A percentile compares a stretch with the other conserved stretches of the same genome.
Conservation (phyloP, 2,329 filamentous ascomycete genomes). For the Pyricularia pennisetigena region DNA sequence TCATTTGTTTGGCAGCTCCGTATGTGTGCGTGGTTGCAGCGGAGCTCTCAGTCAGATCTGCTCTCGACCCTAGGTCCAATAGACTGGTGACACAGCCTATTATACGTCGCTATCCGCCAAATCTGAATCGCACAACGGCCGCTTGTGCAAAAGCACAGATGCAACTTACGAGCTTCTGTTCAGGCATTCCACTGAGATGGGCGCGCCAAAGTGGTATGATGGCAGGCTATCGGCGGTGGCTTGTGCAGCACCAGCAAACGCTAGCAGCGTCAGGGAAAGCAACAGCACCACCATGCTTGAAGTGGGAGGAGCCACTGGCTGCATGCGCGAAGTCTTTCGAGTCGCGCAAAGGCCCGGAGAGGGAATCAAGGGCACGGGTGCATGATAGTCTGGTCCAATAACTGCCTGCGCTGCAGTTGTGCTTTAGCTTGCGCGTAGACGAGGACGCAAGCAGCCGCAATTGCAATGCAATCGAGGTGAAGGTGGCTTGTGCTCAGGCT, state of each 20-base stretch:
- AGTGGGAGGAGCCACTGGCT: neutral
- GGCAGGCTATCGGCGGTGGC: constrained; percentile 35
- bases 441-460: neutral
- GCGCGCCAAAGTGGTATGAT: constrained; percentile 56
- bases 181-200: constrained; percentile 63
- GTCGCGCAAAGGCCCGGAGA: neutral
- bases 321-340: neutral
- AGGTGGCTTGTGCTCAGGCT: neutral
- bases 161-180: constrained; percentile 58
- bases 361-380: neutral
- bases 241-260: constrained; percentile 8
- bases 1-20: neutral
- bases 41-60: neutral
- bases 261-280: constrained; percentile 5
- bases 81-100: neutral
- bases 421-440: neutral
- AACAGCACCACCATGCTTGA: constrained; percentile 1
- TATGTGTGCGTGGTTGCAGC: neutral
- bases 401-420: neutral
- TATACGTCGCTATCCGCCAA: neutral
- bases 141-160: neutral
- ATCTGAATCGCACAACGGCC: neutral
- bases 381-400: neutral
- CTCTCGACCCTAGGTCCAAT: neutral
- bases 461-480: neutral